phyloP scores from a whole-genome alignment of 2,329 filamentous ascomycete genomes.

The Neoascochyta sp. region DNA sequence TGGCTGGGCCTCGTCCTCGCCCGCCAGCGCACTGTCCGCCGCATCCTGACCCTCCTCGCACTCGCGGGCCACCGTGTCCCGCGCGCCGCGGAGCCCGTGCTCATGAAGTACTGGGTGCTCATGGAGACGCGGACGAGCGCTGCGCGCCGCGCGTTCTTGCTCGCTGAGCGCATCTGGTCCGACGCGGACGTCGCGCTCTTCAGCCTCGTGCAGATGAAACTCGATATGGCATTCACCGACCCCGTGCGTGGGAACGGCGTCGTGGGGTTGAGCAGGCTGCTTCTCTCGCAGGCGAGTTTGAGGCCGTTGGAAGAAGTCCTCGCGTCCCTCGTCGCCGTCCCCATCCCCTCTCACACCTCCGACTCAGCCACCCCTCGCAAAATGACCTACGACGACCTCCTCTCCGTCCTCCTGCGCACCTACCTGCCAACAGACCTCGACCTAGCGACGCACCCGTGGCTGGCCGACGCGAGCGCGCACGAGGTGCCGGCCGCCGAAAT shows the following conservation, averaged over 20 bases:
- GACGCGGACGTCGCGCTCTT: conserved; percentile 59
- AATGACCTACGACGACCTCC: conserved; percentile 32
- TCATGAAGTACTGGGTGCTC: conserved; percentile 65
- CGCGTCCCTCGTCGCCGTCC: conserved; percentile 50
- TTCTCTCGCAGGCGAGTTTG: conserved; percentile 56
- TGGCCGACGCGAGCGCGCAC: conserved; percentile 22
- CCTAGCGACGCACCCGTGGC: conserved; percentile 12
- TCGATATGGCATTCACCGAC: conserved; percentile 66
- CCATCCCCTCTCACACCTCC: too few species aligned
- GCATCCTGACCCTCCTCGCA: conserved; percentile 59
- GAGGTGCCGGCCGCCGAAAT: conserved; percentile 27
- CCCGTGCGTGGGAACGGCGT: conserved; percentile 55
- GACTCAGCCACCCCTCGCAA: too few species aligned
- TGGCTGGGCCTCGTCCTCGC: conserved; percentile 65
- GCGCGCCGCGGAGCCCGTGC: conserved; percentile 51
- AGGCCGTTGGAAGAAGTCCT: conserved; percentile 40
- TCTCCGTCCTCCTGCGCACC: conserved; percentile 16
- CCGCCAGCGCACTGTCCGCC: conserved; percentile 44
- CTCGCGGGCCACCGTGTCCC: conserved; percentile 52
- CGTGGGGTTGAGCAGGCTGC: conserved; percentile 36
- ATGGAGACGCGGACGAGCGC: conserved; percentile 62
- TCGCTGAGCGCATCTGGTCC: conserved; percentile 53
- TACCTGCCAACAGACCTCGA: conserved; percentile 22
- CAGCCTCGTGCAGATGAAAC: conserved; percentile 66
- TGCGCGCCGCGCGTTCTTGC: conserved; percentile 54